phyloP scores from a whole-genome alignment of 768 basidiomycete species.

The Atractiella rhizophila region DNA sequence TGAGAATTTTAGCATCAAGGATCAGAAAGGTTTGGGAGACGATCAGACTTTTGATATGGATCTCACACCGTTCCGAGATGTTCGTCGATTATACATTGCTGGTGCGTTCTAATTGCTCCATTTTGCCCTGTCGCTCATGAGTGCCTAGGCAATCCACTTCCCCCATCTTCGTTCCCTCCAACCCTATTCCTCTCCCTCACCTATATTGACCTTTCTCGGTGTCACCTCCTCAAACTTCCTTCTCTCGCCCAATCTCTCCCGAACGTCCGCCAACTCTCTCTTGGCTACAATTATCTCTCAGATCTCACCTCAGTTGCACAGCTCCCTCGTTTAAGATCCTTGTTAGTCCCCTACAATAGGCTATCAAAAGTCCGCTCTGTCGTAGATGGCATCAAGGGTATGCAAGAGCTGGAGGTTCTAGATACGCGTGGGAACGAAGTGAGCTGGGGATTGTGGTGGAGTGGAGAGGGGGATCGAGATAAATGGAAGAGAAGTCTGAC shows the following conservation, averaged over 20 bases:
- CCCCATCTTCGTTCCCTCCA: slow-evolving; percentile 23
- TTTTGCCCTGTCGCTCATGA: not conserved
- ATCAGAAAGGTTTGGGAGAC: slow-evolving; percentile 59
- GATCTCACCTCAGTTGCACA: slow-evolving; percentile 41
- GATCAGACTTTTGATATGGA: slow-evolving; percentile 15
- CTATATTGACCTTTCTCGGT: slow-evolving; percentile 76
- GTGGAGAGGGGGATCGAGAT: no score
- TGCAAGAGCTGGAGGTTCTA: slow-evolving; percentile 61
- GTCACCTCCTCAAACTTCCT: slow-evolving; percentile 55
- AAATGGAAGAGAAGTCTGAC: no score
- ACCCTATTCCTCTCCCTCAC: slow-evolving; percentile 66
- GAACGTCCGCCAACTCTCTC: slow-evolving; percentile 69
- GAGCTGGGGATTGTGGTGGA: no score
- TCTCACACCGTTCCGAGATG: not conserved
- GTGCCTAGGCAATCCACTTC: slow-evolving; percentile 20
- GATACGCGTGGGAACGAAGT: no score
- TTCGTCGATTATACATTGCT: not conserved
- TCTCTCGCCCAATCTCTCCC: slow-evolving; percentile 39
- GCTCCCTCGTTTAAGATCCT: slow-evolving; percentile 46
- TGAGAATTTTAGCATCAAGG: slow-evolving; percentile 74
- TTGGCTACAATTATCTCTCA: slow-evolving; percentile 79
- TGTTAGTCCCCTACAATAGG: slow-evolving; percentile 59
- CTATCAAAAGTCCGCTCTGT: slow-evolving; percentile 48
- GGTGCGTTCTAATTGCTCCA: not conserved
- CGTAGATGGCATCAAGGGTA: slow-evolving; percentile 41